Evolutionary conservation across 2,329 filamentous ascomycete species (phyloP).

Genomic region (Alternaria sp.): DNA sequence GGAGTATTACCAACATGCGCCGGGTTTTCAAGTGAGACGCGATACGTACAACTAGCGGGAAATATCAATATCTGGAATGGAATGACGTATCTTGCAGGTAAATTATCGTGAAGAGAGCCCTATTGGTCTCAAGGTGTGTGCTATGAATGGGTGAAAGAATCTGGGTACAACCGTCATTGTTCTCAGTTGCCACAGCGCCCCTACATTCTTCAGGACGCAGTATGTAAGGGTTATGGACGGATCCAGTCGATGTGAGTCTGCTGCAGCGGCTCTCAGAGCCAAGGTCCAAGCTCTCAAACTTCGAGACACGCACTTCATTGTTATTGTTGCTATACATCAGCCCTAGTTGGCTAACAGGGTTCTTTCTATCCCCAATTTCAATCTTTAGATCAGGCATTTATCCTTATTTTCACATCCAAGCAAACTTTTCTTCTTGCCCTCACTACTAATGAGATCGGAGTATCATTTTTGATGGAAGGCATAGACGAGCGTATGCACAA

Average conservation of each 20-base stretch:
- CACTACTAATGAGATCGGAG: background rate
- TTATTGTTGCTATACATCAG: background rate
- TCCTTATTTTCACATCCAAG: background rate
- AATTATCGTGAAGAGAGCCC: background rate
- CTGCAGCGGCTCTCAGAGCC: background rate
- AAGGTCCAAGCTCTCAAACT: background rate
- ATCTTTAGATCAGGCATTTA: background rate
- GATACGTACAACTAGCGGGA: background rate
- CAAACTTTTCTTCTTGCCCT: background rate
- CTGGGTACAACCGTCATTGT: background rate
- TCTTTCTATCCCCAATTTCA: background rate
- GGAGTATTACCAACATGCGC: background rate
- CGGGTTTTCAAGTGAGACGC: background rate
- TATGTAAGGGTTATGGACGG: background rate
- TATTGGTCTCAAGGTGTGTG: background rate
- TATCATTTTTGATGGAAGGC: too few species aligned
- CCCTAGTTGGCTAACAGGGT: background rate
- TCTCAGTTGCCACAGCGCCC: background rate
- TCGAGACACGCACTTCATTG: background rate
- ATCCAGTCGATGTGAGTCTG: background rate
- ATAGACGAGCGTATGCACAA: too few species aligned
- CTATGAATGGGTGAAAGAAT: background rate
- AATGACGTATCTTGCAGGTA: background rate
- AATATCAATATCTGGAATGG: background rate
- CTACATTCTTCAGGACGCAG: background rate